phyloP scores from a whole-genome alignment of 768 basidiomycete species.

The Rhizopogon roseolus region DNA sequence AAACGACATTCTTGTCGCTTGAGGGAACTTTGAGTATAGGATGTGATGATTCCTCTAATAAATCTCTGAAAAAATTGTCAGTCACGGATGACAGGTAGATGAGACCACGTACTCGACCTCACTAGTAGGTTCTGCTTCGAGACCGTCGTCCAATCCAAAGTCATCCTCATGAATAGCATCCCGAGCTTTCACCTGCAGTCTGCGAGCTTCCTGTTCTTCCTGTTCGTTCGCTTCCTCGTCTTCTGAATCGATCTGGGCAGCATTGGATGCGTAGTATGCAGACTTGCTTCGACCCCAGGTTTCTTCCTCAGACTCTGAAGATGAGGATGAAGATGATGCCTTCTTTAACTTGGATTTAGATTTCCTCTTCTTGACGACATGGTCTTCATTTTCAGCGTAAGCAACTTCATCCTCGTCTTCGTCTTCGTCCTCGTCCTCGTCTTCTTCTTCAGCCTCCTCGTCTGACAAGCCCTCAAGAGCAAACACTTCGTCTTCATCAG shows the following conservation, averaged over 20 bases:
- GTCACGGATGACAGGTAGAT: not conserved
- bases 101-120: slow-evolving; percentile 23
- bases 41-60: not conserved
- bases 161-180: slow-evolving; percentile 73
- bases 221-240: slow-evolving; percentile 87
- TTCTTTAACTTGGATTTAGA: slow-evolving; percentile 12
- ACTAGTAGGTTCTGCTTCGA: slow-evolving; percentile 30
- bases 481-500: slow-evolving; percentile 81
- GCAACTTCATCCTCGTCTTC: slow-evolving; percentile 23
- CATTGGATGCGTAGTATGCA: slow-evolving; percentile 86
- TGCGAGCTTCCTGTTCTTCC: slow-evolving; percentile 82
- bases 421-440: slow-evolving; percentile 44
- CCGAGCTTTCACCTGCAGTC: slow-evolving; percentile 71
- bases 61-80: slow-evolving; percentile 10
- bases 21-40: slow-evolving; percentile 27
- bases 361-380: slow-evolving; percentile 5
- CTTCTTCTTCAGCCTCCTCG: slow-evolving; percentile 42
- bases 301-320: slow-evolving; percentile 47
- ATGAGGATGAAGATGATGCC: slow-evolving; percentile 9
- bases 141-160: slow-evolving; percentile 71
- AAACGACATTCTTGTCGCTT: slow-evolving; percentile 52
- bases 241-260: slow-evolving; percentile 72
- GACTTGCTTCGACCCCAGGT: slow-evolving; percentile 79
- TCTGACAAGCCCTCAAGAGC: slow-evolving; percentile 56
- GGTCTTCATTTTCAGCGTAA: slow-evolving; percentile 15